Evolutionary conservation across 2,329 filamentous ascomycete genomes (phyloP), one percentile per base, ranked within the genome.

Genomic region (Westerdykella sp.): DNA sequence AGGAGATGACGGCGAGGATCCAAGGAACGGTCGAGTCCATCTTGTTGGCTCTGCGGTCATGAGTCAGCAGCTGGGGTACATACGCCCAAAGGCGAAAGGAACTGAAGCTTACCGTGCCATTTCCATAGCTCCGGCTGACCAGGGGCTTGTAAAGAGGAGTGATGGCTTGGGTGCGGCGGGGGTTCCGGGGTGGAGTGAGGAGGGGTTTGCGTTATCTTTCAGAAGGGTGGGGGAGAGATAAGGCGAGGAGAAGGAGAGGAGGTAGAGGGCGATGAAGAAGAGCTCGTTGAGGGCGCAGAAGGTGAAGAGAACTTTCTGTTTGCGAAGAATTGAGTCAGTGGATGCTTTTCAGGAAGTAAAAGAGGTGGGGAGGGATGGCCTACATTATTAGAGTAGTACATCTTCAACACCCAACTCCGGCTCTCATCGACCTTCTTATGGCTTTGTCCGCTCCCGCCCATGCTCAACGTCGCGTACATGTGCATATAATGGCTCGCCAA

Each of bases 381-480:
- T 72, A 95, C 91, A 79, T 87, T 94, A 75, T 95, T 97, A 50
- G 88, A 91, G 71, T 98, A 98, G 76, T 98, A 98, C 45, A 94
- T 75, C 69, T 95, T 93, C 66, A 98, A 72, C 46, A 97, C 75
- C 81, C 84, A 87, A 73, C 87, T 95, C 66, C 89, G 77, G 65
- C 80, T 86, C 69, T 85, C 84, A 64, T 95, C 88, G 41, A 98
- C 83, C 57, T 86, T 90, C 81, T 98, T 98, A 74, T 98, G 93
- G 73, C 89, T 87, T 56, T 79, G 73, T 14, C 82, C 79, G 42
- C 80, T 77, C 41, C 87, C 88, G 42, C 85, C 88, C 81, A 95
- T 93, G 52, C 84, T 83, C 60, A 96, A 74, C 1, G 89, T 95
- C 11, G 90, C 87, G 66, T 95, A 97, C 93, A 98, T 98, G 73